Percentiles rank a stretch among this genome's conserved stretches.
Conservation (phyloP, 2,329 filamentous ascomycete genomes). For the Aureobasidium sp. region DNA sequence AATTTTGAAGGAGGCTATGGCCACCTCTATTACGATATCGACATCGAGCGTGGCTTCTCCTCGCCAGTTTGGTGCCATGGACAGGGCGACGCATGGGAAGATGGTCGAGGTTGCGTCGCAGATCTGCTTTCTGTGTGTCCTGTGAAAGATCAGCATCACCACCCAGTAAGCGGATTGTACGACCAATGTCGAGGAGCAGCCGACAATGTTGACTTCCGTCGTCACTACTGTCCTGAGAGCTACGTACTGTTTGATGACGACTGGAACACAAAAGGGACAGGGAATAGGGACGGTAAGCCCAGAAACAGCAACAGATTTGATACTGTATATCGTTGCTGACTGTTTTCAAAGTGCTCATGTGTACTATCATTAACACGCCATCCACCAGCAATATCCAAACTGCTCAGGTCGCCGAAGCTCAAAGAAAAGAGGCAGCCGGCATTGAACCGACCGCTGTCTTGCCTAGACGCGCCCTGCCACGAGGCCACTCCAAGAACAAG, state of each 20-base stretch:
- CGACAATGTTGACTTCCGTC: background rate
- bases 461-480: background rate
- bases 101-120: constrained; percentile 2
- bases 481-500: background rate
- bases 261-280: background rate
- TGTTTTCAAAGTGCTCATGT: background rate
- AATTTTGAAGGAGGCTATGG: background rate
- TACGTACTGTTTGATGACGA: constrained; percentile 1
- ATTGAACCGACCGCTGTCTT: background rate
- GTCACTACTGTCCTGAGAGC: background rate
- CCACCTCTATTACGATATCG: constrained; percentile 8
- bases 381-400: background rate
- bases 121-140: constrained; percentile 12
- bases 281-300: background rate
- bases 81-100: background rate
- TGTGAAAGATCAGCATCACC: background rate
- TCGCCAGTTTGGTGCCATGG: constrained; percentile 15
- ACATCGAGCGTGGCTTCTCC: constrained; percentile 15
- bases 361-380: background rate
- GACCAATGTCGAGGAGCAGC: background rate
- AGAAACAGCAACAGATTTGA: no score
- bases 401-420: background rate
- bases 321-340: background rate
- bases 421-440: background rate
- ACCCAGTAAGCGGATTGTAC: background rate